These are phyloP conservation scores for Debaryomyces coudertii DNA, from an alignment of 1,139 yeast genomes.

Conservation along the genomic window DNA sequence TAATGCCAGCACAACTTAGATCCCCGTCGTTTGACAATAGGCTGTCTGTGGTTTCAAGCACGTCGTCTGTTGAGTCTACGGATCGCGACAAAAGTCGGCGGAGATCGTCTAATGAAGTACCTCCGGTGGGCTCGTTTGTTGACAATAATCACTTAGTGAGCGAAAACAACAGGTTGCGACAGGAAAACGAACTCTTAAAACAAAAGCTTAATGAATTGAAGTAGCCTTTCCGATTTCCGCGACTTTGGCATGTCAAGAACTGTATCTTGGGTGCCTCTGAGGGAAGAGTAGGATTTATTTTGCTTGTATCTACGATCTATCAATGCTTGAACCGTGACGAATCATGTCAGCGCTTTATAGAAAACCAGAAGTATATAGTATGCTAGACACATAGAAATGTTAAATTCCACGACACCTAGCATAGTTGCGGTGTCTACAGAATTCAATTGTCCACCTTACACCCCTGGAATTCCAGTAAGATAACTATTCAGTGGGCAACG, in stretches of 20 bases:
- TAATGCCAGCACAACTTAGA: slow-evolving; percentile 4
- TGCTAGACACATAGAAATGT: too few relatives aligned
- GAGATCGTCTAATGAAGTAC: slow-evolving; percentile 11
- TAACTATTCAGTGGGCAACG: background rate
- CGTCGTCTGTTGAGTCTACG: slow-evolving; percentile 3
- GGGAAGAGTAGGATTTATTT: background rate
- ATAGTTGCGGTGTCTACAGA: too few relatives aligned
- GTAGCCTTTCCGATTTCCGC: background rate
- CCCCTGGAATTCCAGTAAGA: too few relatives aligned
- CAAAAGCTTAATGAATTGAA: slow-evolving; percentile 4
- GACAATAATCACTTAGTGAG: background rate
- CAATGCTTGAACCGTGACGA: too few relatives aligned
- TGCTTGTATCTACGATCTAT: too few relatives aligned
- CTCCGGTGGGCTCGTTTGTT: background rate
- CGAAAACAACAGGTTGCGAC: slow-evolving; percentile 10
- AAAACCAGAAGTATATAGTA: too few relatives aligned
- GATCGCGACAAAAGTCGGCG: slow-evolving; percentile 5
- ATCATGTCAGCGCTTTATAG: too few relatives aligned
- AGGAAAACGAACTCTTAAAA: slow-evolving; percentile 12
- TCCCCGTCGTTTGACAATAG: slow-evolving; percentile 10
- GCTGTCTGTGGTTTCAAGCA: slow-evolving; percentile 5
- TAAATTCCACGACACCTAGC: too few relatives aligned
- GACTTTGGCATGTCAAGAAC: too few relatives aligned
- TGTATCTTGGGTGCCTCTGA: background rate
- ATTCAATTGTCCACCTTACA: too few relatives aligned